These are phyloP conservation scores for Rhodotorula toruloides DNA, from an alignment of 768 basidiomycete species.

Conservation along the genomic window DNA sequence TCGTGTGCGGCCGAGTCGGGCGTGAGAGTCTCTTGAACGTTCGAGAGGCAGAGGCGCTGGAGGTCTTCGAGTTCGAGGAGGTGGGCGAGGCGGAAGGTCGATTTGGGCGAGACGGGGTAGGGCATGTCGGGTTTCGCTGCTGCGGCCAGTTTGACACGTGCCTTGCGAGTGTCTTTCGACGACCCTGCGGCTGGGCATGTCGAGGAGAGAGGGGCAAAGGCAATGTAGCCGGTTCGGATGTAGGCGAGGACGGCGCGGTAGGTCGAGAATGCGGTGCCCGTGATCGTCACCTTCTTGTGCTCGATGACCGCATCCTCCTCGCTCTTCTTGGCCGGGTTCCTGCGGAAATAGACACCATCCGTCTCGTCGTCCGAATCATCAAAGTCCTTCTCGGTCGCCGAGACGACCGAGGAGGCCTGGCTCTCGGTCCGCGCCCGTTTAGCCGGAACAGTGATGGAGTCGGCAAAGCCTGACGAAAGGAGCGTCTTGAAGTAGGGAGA, in stretches of 20 bases:
- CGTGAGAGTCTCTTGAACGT: not conserved
- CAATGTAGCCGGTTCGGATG: not conserved
- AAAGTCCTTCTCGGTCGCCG: not conserved
- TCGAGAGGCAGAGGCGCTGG: not conserved
- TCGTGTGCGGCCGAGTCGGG: not conserved
- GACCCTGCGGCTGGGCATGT: not conserved
- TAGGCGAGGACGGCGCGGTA: slow-evolving; percentile 5
- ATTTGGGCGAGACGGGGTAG: slow-evolving; percentile 7
- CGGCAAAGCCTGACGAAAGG: slow-evolving; percentile 1
- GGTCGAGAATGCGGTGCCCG: not conserved
- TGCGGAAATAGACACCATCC: not conserved
- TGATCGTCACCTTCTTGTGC: not conserved
- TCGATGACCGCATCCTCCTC: not conserved
- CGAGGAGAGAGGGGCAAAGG: not conserved
- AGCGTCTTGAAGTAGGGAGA: slow-evolving; percentile 2
- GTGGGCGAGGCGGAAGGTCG: slow-evolving; percentile 14
- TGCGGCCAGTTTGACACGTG: not conserved
- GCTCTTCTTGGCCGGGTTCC: not conserved
- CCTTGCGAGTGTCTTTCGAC: not conserved
- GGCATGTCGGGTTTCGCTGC: not conserved
- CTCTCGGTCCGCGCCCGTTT: not conserved
- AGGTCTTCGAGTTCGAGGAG: not conserved
- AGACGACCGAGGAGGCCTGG: not conserved
- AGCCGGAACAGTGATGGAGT: not conserved
- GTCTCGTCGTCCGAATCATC: slow-evolving; percentile 20